Base-by-base conservation (phyloP, 129 eudicot species). In the Helichrysum umbraculigerum region DNA sequence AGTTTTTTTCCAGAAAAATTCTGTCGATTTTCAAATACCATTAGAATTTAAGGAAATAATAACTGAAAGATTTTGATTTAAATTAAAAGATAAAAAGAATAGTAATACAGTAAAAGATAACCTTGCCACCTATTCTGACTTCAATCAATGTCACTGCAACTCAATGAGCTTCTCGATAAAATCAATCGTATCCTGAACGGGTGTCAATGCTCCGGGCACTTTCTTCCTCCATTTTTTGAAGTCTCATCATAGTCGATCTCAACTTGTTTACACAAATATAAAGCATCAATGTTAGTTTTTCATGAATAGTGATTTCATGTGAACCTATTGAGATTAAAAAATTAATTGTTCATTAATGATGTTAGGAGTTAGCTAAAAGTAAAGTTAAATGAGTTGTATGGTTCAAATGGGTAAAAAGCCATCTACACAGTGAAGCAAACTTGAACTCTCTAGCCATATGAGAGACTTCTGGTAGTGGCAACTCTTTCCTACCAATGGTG, bases 241-340 rank as follows among this genome's bases (percentile, higher is more conserved):
- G 91, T 50, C 90, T 91, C 98, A 90, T 92, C 79, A 92, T n/a
- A n/a, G n/a, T n/a, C 96, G 79, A 92, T 90, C 88, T 92, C 98
- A 47, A 92, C 98, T 96, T 92, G 85, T 32, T 2, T 33, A 5
- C 39, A 34, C 39, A 34, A 0, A 34, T 34, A 54, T n/a, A 19
- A 34, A 73, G 32, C 50, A 50, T 7, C 11, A 20, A 61, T 52
- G 17, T 22, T 22, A 33, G 20, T 63, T 20, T 41, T 9, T 20
- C 28, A 35, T 0, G 35, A 32, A 16, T 30, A 15, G 5, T 10
- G 0, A 16, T 63, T 14, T 4, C 54, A 14, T 50, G 4, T 50
- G n/a, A 4, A 47, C 17, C n/a, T 17, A 34, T 34, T 34, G 6
- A 34, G 39, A 34, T 34, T 34, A 5, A 5, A 5, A 34, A 5